Base-by-base conservation (phyloP, 2,329 filamentous ascomycete genomes). In the Botryotinia globosa region DNA sequence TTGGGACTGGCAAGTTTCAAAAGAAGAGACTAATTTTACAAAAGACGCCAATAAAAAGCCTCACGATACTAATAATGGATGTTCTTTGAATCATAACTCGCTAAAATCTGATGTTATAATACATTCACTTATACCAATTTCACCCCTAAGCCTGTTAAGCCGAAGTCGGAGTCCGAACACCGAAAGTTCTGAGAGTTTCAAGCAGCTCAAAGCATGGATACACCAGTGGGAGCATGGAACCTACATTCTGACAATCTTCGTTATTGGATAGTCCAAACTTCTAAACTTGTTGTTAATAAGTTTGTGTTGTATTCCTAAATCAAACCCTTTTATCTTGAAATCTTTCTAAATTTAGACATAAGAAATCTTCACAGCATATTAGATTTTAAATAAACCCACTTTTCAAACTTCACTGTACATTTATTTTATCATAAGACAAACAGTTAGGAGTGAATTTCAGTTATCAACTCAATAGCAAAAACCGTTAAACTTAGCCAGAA, bases 301-400 rank as follows among this genome's bases (percentile, higher is more conserved):
- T 18, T 54, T 18, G 3, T 16, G 8, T 54, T 54, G 14, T 4
- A 29, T 29, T 14, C 5, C 18, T 9, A 9, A 29, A 29, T 8
- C 5, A 29, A 6, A 18, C 14, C 6, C 4, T 18, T 54, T 54
- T 18, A 51, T 51, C 25, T 9, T 3, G 0, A 16, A 9, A 29
- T 7, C 1, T 29, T 18, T 16, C 14, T 4, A 18, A 29, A 9
- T 29, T 29, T 2, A 3, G 5, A 54, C 0, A 5, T 7, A n/a
- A 8, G 0, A 16, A 29, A 18, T 18, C 6, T 9, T 54, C 12
- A 29, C n/a, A 29, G n/a, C n/a, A 51, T 1, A 29, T 14, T n/a
- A 54, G 12, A 54, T n/a, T n/a, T n/a, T 25, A 54, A 9, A 54
- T 54, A n/a, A 16, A 29, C 0, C 2, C 48, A n/a, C 12, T n/a